phyloP scores from a whole-genome alignment of 805 yeast genomes.

The Ogataea paraovalis region DNA sequence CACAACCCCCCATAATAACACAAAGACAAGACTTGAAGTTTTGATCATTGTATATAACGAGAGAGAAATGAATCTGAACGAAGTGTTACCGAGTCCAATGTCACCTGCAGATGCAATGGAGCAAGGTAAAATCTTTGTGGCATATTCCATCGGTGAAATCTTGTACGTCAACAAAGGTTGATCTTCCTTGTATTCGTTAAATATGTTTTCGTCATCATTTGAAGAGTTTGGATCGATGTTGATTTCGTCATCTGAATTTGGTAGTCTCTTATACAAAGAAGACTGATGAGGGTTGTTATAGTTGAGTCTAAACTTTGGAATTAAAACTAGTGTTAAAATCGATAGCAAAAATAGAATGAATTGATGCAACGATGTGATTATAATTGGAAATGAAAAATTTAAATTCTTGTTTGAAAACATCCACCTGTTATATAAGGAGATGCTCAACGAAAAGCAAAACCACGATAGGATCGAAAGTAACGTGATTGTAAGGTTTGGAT shows the following conservation, averaged over 20 bases:
- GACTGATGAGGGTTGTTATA: neutral
- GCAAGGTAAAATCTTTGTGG: constrained; percentile 69
- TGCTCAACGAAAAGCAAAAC: constrained; percentile 66
- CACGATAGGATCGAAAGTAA: constrained; percentile 38
- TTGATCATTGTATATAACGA: constrained; percentile 91
- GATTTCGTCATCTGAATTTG: constrained; percentile 1
- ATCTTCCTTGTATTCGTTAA: constrained; percentile 7
- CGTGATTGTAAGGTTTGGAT: constrained; percentile 28
- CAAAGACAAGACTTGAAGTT: constrained; percentile 84
- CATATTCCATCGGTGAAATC: constrained; percentile 37
- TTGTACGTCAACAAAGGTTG: constrained; percentile 12
- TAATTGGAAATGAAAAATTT: constrained; percentile 76
- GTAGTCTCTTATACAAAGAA: neutral
- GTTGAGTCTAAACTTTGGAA: constrained; percentile 47
- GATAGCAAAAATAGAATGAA: constrained; percentile 58
- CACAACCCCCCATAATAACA: constrained; percentile 78
- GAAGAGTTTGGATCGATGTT: neutral
- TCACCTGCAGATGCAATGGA: constrained; percentile 88
- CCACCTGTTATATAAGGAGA: constrained; percentile 90
- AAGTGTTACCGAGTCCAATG: constrained; percentile 86
- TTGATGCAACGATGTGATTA: constrained; percentile 86
- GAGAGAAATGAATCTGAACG: constrained; percentile 73
- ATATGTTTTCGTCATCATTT: constrained; percentile 4
- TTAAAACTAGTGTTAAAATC: constrained; percentile 37
- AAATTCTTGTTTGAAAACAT: constrained; percentile 80